Evolutionary conservation across 495 filamentous ascomycete species (phyloP).

Genomic region (Friedmanniomyces endolithicus): DNA sequence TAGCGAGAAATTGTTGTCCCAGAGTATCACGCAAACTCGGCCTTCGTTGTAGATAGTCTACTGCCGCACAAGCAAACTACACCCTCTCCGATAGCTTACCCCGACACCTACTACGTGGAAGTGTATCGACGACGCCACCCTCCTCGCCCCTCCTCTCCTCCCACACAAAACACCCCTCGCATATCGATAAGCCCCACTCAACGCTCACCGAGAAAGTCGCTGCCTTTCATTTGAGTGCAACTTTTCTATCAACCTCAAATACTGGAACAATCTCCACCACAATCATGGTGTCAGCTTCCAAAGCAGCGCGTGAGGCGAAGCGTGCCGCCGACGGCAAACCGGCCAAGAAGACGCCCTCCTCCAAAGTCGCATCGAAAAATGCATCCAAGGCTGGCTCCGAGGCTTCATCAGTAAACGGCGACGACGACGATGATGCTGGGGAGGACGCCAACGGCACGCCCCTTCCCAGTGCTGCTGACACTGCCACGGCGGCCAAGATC

Average conservation of each 20-base stretch:
- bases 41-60: too few relatives aligned
- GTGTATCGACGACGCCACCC: too few relatives aligned
- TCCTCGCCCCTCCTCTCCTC: neutral
- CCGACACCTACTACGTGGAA: too few relatives aligned
- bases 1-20: too few relatives aligned
- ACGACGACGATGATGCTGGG: conserved; percentile 52
- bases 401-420: conserved; percentile 55
- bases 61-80: too few relatives aligned
- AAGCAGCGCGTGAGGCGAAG: conserved; percentile 94
- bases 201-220: neutral
- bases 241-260: neutral
- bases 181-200: neutral
- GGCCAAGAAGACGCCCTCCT: conserved; percentile 37
- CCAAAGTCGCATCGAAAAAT: conserved; percentile 54
- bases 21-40: too few relatives aligned
- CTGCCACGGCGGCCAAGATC: conserved; percentile 64
- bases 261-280: neutral
- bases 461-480: conserved; percentile 45
- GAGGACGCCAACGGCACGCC: conserved; percentile 49
- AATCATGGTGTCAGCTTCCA: conserved; percentile 84
- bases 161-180: neutral
- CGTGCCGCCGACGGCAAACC: conserved; percentile 57
- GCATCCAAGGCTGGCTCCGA: conserved; percentile 37
- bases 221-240: neutral
- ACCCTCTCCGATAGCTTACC: too few relatives aligned